Evolutionary conservation across 176 grass and related monocot species (phyloP).

Genomic region (Hyparrhenia diplandra): DNA sequence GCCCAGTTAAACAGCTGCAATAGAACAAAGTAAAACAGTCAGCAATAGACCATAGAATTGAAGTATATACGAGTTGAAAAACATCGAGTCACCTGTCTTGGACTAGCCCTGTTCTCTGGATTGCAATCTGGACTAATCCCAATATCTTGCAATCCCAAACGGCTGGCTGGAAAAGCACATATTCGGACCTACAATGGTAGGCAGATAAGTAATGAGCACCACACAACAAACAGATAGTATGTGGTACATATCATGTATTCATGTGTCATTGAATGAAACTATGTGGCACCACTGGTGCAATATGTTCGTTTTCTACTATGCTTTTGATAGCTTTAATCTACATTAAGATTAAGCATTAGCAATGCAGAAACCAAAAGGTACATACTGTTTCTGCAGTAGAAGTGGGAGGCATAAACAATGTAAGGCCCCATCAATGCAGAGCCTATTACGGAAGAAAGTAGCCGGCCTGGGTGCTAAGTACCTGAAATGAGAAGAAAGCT

Average conservation of each 20-base stretch:
- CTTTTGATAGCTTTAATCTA: background rate
- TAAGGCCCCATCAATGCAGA: conserved; percentile 92
- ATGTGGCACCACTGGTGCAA: background rate
- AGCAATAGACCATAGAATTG: background rate
- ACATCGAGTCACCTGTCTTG: conserved; percentile 62
- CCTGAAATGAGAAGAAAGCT: conserved; percentile 38
- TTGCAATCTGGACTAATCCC: conserved; percentile 92
- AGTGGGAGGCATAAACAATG: conserved; percentile 97
- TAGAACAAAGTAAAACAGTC: background rate
- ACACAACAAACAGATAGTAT: background rate
- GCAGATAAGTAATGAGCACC: background rate
- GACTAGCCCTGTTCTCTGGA: conserved; percentile 79
- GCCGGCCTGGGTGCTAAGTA: conserved; percentile 79
- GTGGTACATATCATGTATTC: background rate
- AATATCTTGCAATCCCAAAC: conserved; percentile 64
- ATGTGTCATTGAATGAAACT: background rate
- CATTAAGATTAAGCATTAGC: background rate
- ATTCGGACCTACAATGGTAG: conserved; percentile 53
- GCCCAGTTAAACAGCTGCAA: conserved; percentile 98
- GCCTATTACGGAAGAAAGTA: conserved; percentile 70
- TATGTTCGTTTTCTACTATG: background rate
- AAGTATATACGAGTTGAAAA: background rate
- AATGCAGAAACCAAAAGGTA: background rate
- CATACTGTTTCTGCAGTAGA: conserved; percentile 80
- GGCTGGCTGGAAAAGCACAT: conserved; percentile 70